Evolutionary conservation across 805 yeast genomes (phyloP), one percentile per base, ranked within the genome.

Genomic region (Suhomyces faveliae): DNA sequence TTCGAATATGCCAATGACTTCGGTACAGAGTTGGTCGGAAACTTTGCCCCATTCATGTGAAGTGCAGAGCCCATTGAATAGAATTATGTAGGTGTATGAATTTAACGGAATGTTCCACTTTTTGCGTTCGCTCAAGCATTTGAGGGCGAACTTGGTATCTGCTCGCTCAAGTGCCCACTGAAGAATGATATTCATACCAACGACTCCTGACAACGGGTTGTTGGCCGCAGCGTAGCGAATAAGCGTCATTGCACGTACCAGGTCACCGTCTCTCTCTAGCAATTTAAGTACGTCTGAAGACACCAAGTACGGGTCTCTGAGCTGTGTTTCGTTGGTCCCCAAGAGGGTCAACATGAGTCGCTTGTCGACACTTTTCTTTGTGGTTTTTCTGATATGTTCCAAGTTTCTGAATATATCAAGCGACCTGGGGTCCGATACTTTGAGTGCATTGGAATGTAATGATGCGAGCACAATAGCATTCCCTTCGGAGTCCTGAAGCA

Each of bases 111-210:
- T 73, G 0, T 77, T 78, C 83, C 87, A 78, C 59, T 83, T 85
- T 54, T 81, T 83, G 43, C 88, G 68, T 65, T 78, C 74, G 43
- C 75, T 73, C 50, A 74, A 74, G 15, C 79, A 53, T 35, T 78
- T 78, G 21, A 84, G 47, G 0, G 86, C 85, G 6, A 70, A 71
- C 40, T 75, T 73, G 0, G 74, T 60, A 19, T 74, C 73, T 2
- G 76, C 72, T 7, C 68, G 55, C 6, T 61, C 61, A 3, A 84
- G 63, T 37, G 74, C 68, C 69, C 80, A 75, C 50, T 77, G 73
- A 57, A 82, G 60, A 0, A 87, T 71, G n/a, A 77, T 71, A 52
- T 87, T 87, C 80, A 81, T 77, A 1, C 81, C 87, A 25, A 82
- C 87, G 2, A 46, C 27, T 4, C 54, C 54, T 10, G 38, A 11